A percentile compares a stretch with the other conserved stretches of the same genome.
Evolutionary conservation across 129 eudicot genomes (phyloP).

Genomic region (Chrysanthemum makinoi): DNA sequence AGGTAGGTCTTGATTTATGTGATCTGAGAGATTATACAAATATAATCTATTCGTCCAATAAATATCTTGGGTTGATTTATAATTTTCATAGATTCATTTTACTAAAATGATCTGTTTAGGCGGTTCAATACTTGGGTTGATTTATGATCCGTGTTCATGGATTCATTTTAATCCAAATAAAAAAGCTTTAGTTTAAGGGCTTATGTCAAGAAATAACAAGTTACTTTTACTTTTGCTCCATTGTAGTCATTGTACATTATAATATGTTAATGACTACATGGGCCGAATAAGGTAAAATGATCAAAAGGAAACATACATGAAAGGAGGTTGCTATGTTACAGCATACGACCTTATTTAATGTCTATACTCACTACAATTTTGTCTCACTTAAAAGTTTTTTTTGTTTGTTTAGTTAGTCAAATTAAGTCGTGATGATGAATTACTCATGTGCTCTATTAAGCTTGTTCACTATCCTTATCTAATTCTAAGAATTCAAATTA

Average conservation of each 20-base stretch:
- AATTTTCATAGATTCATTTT: too few relatives aligned
- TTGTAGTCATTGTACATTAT: too few relatives aligned
- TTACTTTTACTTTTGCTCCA: too few relatives aligned
- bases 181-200: too few relatives aligned
- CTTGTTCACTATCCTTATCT: neutral
- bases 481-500: too few relatives aligned
- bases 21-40: neutral
- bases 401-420: neutral
- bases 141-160: neutral
- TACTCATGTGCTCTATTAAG: neutral
- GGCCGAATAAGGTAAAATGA: too few relatives aligned
- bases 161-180: neutral
- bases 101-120: neutral
- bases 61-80: neutral
- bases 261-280: too few relatives aligned
- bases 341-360: neutral
- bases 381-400: neutral
- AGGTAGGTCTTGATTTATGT: constrained; percentile 35
- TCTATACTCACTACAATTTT: neutral
- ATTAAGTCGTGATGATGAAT: neutral
- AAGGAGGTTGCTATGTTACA: too few relatives aligned
- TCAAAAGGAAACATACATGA: too few relatives aligned
- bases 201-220: too few relatives aligned
- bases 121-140: neutral
- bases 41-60: neutral